Base-by-base conservation (phyloP, 176 grass and related monocot species). In the Oryza nivara region DNA sequence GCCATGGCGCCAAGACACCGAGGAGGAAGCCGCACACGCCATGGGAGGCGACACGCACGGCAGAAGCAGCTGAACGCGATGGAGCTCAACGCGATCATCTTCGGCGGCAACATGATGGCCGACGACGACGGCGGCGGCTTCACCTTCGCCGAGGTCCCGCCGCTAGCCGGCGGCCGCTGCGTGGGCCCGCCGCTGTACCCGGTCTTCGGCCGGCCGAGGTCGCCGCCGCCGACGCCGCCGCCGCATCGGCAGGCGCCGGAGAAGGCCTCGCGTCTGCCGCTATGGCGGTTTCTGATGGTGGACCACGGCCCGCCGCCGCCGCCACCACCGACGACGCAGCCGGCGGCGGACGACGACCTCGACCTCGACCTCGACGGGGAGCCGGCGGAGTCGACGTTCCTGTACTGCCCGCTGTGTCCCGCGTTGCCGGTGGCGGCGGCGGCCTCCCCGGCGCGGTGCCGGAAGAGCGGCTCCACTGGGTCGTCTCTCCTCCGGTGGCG, bases 381-480 rank as follows among this genome's bases (percentile, higher is more conserved):
- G 32, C 85, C 88, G 35, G 30, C 38, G 28, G 91, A 85, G 40
- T 79, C 70, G 65, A 86, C 70, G 65, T 90, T 83, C 74, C 2
- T 90, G 88, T 46, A 56, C 85, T 43, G 26, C 61, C 70, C 73
- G 36, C 92, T 88, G 86, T 77, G 77, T 1, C 93, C 74, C 60
- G 26, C 80, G 47, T 63, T 40, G 34, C 69, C 86, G 66, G 70
- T 17, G 22, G 13, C 70, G 3, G 9, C 89, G 20, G 15, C 70
- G 15, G 20, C 67, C 52, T 69, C 87, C 1, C 83, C 83, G 68
- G n/a, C 83, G 25, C 81, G 83, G 41, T 95, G 93, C 73, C 88
- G 48, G 34, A 98, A 98, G 83, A 95, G 93, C 74, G 75, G 89
- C 7, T 98, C 96, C 38, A 98, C 96, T 0, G 96, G 96, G 22